Evolutionary conservation across 345 rosid genomes (phyloP).

Genomic region (Eutrema heterophyllum): DNA sequence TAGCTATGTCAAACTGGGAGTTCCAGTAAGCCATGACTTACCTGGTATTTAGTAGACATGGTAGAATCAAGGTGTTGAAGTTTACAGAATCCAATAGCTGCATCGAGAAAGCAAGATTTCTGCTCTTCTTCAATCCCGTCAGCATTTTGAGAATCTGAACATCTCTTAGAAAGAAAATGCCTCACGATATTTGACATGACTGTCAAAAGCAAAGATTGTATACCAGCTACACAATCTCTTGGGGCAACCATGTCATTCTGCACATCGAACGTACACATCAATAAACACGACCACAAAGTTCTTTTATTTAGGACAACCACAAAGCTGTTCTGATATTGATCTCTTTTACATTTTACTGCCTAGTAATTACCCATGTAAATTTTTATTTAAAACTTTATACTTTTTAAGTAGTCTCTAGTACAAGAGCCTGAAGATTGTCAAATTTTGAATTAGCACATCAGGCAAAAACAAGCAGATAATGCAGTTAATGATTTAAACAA

Average conservation of each 20-base stretch:
- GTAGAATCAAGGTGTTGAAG: conserved; percentile 77
- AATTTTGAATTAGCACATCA: conserved; percentile 10
- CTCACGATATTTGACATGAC: conserved; percentile 73
- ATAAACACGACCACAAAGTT: background rate
- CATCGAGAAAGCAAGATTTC: conserved; percentile 63
- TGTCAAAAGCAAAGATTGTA: conserved; percentile 73
- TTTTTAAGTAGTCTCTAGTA: background rate
- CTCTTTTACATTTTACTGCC: background rate
- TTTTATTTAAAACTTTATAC: background rate
- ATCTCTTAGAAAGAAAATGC: conserved; percentile 54
- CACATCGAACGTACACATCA: conserved; percentile 32
- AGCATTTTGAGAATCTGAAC: conserved; percentile 36
- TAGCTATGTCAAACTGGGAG: conserved; percentile 11
- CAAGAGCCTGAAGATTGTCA: background rate
- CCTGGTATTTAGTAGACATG: conserved; percentile 64
- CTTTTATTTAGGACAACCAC: background rate
- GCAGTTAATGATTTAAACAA: conserved; percentile 7
- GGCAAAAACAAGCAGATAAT: conserved; percentile 9
- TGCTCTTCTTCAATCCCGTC: conserved; percentile 64
- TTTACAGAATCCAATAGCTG: conserved; percentile 87
- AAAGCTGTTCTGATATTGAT: background rate
- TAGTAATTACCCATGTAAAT: background rate
- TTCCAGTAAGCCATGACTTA: conserved; percentile 30
- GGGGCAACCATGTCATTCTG: conserved; percentile 48
- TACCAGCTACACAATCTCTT: conserved; percentile 43